Conservation (phyloP, 2,329 filamentous ascomycete genomes). For the Xylaria sp. region DNA sequence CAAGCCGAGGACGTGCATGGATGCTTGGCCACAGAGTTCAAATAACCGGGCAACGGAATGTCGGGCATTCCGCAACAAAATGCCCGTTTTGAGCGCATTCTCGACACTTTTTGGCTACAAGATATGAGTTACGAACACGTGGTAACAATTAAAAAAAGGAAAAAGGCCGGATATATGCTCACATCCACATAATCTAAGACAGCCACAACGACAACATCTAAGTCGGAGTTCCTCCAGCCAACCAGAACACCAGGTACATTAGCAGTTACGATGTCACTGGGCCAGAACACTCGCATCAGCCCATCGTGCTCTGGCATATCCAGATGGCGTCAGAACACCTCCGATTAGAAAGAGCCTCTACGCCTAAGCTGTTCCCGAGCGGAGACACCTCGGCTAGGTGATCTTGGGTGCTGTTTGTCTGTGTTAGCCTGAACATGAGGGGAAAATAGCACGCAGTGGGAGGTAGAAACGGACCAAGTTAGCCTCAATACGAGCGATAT, state of each 20-base stretch:
- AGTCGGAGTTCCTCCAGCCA: slow-evolving; percentile 92
- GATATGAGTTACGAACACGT: slow-evolving; percentile 44
- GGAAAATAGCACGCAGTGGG: not conserved
- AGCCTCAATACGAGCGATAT: slow-evolving; percentile 83
- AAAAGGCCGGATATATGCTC: slow-evolving; percentile 49
- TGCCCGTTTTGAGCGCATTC: slow-evolving; percentile 84
- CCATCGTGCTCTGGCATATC: slow-evolving; percentile 82
- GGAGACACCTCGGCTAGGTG: slow-evolving; percentile 82
- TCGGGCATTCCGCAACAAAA: slow-evolving; percentile 83
- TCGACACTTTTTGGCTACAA: slow-evolving; percentile 80
- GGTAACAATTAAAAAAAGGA: slow-evolving; percentile 26
- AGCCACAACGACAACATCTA: slow-evolving; percentile 90
- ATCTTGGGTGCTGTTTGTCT: slow-evolving; percentile 78
- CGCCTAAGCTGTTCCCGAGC: slow-evolving; percentile 94
- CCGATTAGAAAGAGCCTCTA: slow-evolving; percentile 86
- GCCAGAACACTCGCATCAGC: slow-evolving; percentile 99
- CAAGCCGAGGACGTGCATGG: slow-evolving; percentile 86
- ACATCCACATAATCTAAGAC: slow-evolving; percentile 93
- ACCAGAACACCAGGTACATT: slow-evolving; percentile 85
- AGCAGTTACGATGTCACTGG: slow-evolving; percentile 80
- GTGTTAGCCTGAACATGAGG: slow-evolving; percentile 40
- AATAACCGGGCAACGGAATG: slow-evolving; percentile 85
- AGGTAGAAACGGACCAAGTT: slow-evolving; percentile 71
- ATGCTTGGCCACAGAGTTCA: slow-evolving; percentile 82
- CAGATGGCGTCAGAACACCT: slow-evolving; percentile 51